Base-by-base conservation (phyloP, 176 grass and related monocot species). In the Raddia guianensis region DNA sequence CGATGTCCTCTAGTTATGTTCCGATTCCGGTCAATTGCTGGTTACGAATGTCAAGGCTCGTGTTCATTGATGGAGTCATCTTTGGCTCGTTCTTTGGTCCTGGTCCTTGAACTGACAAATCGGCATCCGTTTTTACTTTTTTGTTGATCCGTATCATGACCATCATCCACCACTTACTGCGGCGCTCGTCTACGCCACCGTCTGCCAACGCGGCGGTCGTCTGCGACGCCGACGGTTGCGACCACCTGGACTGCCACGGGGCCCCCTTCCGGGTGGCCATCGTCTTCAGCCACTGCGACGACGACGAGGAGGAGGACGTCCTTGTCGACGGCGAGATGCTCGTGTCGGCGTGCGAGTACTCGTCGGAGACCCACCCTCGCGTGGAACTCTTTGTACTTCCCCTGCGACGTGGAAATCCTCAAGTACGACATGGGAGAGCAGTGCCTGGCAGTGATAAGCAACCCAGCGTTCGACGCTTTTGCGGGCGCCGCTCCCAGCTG, bases 351-450 rank as follows among this genome's bases (percentile, higher is more conserved):
- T 75, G 51, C 15, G 27, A 35, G 2, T 83, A 76, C 81, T 76
- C 72, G 18, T 83, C 51, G 10, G 63, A 68, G 72, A 40, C 20
- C 34, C 10, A 34, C n/a, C 5, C 72, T 74, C 15, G 10, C 16
- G 3, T n/a, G 72, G n/a, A 74, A 42, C 2, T 51, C 51, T 7
- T 8, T 73, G 33, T 73, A 42, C 51, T 42, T 73, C 71, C 71
- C 55, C 33, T 73, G 71, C 51, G 32, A 51, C 8, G 54, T 33
- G 33, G 55, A 6, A 1, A 82, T 82, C 52, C 70, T 82, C 4
- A 34, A 12, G 12, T 82, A 51, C 40, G 34, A 74, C 48, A 46
- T 83, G 8, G 70, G 14, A 19, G 15, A 44, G 8, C 72, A 21
- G 3, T 13, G 50, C 8, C 37, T 83, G 10, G 64, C 70, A 6